These are phyloP conservation scores for Tolypocladium nubicola DNA, from an alignment of 2,329 filamentous ascomycete genomes.

Conservation along the genomic window DNA sequence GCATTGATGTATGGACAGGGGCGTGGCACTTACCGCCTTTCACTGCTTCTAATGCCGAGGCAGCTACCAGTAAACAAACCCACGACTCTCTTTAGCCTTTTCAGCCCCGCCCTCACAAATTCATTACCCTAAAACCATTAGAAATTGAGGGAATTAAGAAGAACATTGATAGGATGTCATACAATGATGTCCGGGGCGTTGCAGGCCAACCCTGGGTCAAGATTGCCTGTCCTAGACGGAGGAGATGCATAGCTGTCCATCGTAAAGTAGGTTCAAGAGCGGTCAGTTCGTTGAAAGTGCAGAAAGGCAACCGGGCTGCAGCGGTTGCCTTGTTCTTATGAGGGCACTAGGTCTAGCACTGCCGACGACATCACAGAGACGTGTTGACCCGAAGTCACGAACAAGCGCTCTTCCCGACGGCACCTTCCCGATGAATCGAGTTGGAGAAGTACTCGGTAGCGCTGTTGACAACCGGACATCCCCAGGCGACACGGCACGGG, in stretches of 20 bases:
- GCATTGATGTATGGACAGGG: background rate
- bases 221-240: no score
- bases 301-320: no score
- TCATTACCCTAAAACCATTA: background rate
- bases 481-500: background rate
- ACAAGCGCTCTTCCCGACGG: background rate
- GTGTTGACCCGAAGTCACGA: background rate
- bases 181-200: no score
- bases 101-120: accelerated
- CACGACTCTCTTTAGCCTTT: background rate
- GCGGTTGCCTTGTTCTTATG: no score
- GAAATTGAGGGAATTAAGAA: no score
- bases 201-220: no score
- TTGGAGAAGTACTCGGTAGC: background rate
- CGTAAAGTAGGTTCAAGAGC: no score
- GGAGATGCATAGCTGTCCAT: no score
- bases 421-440: background rate
- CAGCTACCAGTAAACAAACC: background rate
- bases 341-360: no score
- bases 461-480: background rate
- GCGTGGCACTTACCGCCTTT: background rate
- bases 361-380: no score
- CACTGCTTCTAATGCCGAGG: background rate
- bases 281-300: no score
- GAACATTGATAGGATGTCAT: no score